Conservation (phyloP, 805 yeast genomes). For the Wickerhamiella azyma region DNA sequence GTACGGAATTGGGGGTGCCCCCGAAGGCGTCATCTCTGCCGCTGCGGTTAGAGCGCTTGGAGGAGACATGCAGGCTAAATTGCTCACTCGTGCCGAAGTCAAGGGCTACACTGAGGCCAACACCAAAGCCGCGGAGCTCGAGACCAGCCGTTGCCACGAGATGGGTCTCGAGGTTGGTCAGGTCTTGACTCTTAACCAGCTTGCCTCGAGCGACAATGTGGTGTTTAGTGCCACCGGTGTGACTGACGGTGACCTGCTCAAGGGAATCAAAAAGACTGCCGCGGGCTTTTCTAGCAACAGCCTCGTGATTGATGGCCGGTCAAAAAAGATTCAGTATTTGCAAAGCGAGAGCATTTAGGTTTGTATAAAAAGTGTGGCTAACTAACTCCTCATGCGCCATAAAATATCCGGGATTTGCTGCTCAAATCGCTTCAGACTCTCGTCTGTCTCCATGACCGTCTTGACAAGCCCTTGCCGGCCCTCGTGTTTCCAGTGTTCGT, state of each 20-base stretch:
- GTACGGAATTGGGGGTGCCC: neutral
- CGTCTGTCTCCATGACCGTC: slow-evolving; percentile 22
- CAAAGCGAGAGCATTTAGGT: neutral
- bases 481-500: slow-evolving; percentile 18
- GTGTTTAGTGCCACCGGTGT: neutral
- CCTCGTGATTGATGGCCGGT: neutral
- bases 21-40: neutral
- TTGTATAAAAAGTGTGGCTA: neutral
- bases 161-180: neutral
- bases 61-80: neutral
- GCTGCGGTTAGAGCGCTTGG: neutral
- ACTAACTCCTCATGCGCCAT: slow-evolving; percentile 1
- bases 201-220: neutral
- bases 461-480: slow-evolving; percentile 14
- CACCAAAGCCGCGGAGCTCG: neutral
- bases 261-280: neutral
- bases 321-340: neutral
- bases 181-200: neutral
- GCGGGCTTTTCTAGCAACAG: neutral
- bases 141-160: neutral
- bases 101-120: neutral
- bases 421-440: slow-evolving; percentile 14
- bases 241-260: neutral
- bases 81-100: neutral
- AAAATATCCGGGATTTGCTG: neutral